Conservation (phyloP, 768 basidiomycete species). For the Termitomyces bulborhizus region DNA sequence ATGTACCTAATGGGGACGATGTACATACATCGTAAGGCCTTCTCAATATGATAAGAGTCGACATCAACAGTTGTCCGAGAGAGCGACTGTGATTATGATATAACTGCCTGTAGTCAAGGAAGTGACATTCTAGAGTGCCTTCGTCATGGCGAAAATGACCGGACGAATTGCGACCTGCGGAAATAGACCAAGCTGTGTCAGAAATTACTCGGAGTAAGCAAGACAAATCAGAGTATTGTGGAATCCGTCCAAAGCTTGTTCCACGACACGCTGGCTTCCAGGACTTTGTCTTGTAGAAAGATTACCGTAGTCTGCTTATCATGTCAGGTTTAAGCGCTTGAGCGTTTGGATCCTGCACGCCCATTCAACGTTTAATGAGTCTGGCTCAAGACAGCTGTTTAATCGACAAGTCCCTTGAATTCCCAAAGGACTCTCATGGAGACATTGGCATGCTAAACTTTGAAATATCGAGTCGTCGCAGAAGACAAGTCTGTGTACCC, state of each 20-base stretch:
- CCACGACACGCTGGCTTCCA: conserved; percentile 69
- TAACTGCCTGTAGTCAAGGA: too few species aligned
- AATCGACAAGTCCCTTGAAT: too few species aligned
- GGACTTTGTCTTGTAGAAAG: conserved; percentile 59
- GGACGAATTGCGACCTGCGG: too few species aligned
- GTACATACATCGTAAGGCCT: not conserved
- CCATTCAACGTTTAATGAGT: not conserved
- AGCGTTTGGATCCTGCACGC: not conserved
- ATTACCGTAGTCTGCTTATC: too few species aligned
- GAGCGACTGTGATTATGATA: not conserved
- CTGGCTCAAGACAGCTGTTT: too few species aligned
- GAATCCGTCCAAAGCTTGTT: conserved; percentile 84
- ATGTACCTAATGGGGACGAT: not conserved
- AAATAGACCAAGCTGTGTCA: too few species aligned
- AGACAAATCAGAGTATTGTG: conserved; percentile 36
- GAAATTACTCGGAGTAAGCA: too few species aligned
- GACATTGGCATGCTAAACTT: not conserved
- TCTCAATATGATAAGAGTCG: not conserved
- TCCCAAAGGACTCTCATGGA: too few species aligned
- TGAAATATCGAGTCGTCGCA: not conserved
- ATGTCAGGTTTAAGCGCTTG: too few species aligned
- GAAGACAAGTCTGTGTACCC: not conserved
- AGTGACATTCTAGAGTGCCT: not conserved
- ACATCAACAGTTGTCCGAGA: not conserved
- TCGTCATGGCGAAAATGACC: not conserved